Conservation (phyloP, 768 basidiomycete species). For the Tricholoma furcatifolium region DNA sequence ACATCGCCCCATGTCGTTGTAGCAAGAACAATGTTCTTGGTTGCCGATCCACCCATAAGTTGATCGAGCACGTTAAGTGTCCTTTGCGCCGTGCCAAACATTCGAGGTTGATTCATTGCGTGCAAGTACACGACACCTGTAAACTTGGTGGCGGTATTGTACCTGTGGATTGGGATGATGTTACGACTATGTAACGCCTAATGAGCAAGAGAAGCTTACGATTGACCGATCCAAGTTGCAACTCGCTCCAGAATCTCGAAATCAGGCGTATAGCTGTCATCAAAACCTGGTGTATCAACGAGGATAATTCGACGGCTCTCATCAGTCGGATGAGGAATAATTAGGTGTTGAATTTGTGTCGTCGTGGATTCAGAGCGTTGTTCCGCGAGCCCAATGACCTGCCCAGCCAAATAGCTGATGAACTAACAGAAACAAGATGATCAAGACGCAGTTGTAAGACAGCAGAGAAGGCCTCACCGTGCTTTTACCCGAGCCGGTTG, state of each 20-base stretch:
- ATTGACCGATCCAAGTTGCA: slow-evolving; percentile 13
- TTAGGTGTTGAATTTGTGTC: slow-evolving; percentile 12
- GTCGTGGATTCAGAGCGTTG: slow-evolving; percentile 14
- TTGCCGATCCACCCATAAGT: slow-evolving; percentile 14
- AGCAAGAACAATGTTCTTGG: slow-evolving; percentile 15
- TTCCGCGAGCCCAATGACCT: slow-evolving; percentile 2
- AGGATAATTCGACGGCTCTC: slow-evolving; percentile 8
- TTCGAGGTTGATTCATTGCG: slow-evolving; percentile 21
- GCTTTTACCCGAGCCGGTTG: too few relatives aligned
- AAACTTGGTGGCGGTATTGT: slow-evolving; percentile 13
- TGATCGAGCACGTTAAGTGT: slow-evolving; percentile 20
- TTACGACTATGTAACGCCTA: too few relatives aligned
- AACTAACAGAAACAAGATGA: slow-evolving; percentile 1
- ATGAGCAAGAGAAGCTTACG: slow-evolving; percentile 1
- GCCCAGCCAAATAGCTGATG: slow-evolving; percentile 8
- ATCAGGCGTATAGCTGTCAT: slow-evolving; percentile 12
- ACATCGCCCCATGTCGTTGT: slow-evolving; percentile 16
- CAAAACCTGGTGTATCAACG: slow-evolving; percentile 15
- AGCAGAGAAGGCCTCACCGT: too few relatives aligned
- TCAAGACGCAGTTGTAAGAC: too few relatives aligned
- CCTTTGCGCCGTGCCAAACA: slow-evolving; percentile 18
- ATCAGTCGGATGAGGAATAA: slow-evolving; percentile 8
- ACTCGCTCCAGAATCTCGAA: slow-evolving; percentile 11
- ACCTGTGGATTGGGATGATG: background rate
- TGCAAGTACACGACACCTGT: slow-evolving; percentile 18